These are phyloP conservation scores for Scedosporium boydii DNA, from an alignment of 2,329 filamentous ascomycete genomes.

Conservation along the genomic window DNA sequence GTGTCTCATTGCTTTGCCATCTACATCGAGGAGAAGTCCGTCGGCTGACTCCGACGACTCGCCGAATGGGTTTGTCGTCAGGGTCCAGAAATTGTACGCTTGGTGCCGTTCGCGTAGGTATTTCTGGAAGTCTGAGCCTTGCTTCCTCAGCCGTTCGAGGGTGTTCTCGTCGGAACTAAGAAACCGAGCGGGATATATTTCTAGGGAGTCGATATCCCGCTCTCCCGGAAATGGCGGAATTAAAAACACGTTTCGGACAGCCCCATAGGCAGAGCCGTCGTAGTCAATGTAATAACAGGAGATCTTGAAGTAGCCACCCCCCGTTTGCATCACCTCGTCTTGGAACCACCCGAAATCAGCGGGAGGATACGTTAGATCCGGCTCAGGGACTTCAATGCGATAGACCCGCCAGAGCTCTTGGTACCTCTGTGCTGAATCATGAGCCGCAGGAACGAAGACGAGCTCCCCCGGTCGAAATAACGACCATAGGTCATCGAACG, in stretches of 20 bases:
- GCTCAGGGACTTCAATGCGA: slow-evolving; percentile 20
- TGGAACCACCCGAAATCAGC: slow-evolving; percentile 17
- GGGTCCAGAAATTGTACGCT: slow-evolving; percentile 74
- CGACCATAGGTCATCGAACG: slow-evolving; percentile 31
- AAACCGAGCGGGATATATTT: slow-evolving; percentile 69
- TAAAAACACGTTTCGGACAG: slow-evolving; percentile 59
- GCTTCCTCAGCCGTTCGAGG: slow-evolving; percentile 58
- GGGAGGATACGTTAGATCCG: slow-evolving; percentile 29
- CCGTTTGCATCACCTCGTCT: not conserved
- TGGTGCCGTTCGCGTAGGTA: slow-evolving; percentile 75
- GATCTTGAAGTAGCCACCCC: not conserved
- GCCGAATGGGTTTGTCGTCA: slow-evolving; percentile 68
- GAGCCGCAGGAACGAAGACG: slow-evolving; percentile 26
- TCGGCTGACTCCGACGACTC: slow-evolving; percentile 75
- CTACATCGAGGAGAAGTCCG: slow-evolving; percentile 73
- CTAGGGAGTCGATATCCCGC: slow-evolving; percentile 69
- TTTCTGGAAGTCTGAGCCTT: slow-evolving; percentile 74
- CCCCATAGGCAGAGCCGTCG: slow-evolving; percentile 77
- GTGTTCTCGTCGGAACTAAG: slow-evolving; percentile 62
- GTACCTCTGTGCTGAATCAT: slow-evolving; percentile 24
- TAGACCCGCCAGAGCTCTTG: slow-evolving; percentile 30
- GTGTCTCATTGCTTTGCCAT: slow-evolving; percentile 69
- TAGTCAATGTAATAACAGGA: slow-evolving; percentile 63
- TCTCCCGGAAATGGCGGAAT: slow-evolving; percentile 70
- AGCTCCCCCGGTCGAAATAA: slow-evolving; percentile 30